phyloP scores from a whole-genome alignment of 1,139 yeast species.

The Taphrina confusa region DNA sequence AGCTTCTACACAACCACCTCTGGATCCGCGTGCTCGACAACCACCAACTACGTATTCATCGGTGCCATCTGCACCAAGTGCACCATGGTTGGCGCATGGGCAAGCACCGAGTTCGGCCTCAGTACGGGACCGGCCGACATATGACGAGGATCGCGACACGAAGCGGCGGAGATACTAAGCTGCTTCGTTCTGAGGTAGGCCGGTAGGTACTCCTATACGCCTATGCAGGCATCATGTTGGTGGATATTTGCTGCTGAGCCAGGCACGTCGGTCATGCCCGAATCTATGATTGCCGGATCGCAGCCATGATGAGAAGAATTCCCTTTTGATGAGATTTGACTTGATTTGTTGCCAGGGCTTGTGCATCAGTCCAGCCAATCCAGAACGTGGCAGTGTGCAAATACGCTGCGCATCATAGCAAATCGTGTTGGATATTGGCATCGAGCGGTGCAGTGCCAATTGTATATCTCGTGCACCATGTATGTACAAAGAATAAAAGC shows the following conservation, averaged over 20 bases:
- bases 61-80: conserved; percentile 24
- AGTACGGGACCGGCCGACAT: conserved; percentile 7
- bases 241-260: background rate
- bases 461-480: no score
- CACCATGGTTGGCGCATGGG: conserved; percentile 27
- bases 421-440: no score
- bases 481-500: no score
- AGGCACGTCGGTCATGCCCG: no score
- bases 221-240: background rate
- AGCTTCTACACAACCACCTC: conserved; percentile 6
- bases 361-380: no score
- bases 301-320: no score
- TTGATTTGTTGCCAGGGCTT: no score
- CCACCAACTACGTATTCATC: conserved; percentile 23
- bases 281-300: no score
- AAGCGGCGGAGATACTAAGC: conserved; percentile 23
- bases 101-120: background rate
- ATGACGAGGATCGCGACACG: conserved; percentile 22
- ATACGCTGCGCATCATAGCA: no score
- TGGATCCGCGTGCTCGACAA: conserved; percentile 31
- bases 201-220: conserved; percentile 9
- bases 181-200: conserved; percentile 7
- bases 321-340: no score
- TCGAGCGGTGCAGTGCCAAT: no score
- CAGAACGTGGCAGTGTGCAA: no score